Base-by-base conservation (phyloP, 352 stramenopile species). In the Phytophthora quininea region DNA sequence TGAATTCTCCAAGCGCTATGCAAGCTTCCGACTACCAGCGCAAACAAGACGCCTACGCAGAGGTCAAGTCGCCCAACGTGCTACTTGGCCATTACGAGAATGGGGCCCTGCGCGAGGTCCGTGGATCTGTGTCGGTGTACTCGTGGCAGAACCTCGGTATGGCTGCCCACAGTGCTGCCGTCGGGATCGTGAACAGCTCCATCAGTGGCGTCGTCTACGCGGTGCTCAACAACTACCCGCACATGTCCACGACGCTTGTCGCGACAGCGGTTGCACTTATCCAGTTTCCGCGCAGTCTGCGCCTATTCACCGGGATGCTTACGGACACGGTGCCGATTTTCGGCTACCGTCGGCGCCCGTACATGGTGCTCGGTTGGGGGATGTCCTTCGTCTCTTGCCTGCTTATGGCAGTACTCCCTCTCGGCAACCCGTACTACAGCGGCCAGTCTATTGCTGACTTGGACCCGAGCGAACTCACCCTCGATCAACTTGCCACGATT, bases 251-350 rank as follows among this genome's bases (percentile, higher is more conserved):
- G 1, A 87, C 67, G 37, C 68, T 86, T 2, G 69, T 77, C 30
- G 69, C 81, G 12, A 84, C 81, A 6, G 80, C 79, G 2, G 69
- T 75, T 40, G 80, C 73, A 29, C 78, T 90, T 47, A 75, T 89
- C 43, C 62, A 67, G n/a, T 69, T 88, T 10, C 79, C 80, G 2
- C 80, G 80, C 29, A 74, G 73, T 30, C 79, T 89, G 27, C 77
- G 79, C 19, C 55, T 88, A n/a, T 77, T 95, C 30, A 83, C 84
- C 54, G 87, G 81, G 50, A 82, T 96, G 54, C 54, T 96, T 6
- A 86, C 75, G 3, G 90, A 97, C 73, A 91, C 76, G 38, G 73
- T 83, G 43, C 89, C 89, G 19, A 90, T 97, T 62, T 86, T 78
- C 52, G 85, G 88, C 54, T 91, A 91, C 58, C 89, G 85, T 37